Conservation (phyloP, 2,329 filamentous ascomycete genomes). For the Ophiostoma sp. region DNA sequence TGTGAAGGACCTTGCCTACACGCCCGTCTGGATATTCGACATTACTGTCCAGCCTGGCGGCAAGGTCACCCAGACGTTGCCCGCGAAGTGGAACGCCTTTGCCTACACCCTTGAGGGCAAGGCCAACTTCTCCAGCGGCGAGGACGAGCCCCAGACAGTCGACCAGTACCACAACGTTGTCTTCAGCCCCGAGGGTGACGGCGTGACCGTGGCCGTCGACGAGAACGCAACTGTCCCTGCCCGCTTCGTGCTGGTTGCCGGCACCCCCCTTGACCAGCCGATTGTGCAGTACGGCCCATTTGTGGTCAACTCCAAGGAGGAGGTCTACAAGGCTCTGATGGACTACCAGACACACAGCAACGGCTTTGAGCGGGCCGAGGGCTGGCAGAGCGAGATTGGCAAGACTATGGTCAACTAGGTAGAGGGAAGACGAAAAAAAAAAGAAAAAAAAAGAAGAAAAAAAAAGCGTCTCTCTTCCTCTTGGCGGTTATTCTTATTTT, state of each 20-base stretch:
- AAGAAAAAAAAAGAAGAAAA: background rate
- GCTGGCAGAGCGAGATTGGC: constrained; percentile 83
- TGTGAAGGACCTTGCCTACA: constrained; percentile 82
- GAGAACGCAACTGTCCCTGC: constrained; percentile 55
- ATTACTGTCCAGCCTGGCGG: constrained; percentile 75
- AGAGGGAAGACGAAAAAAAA: background rate
- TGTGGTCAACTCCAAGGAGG: constrained; percentile 65
- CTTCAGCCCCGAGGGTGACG: constrained; percentile 73
- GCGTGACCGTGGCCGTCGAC: constrained; percentile 64
- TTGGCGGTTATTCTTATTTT: background rate
- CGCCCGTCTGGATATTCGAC: constrained; percentile 93
- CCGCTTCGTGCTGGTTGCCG: constrained; percentile 66
- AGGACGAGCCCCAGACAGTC: constrained; percentile 42
- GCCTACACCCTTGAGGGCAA: constrained; percentile 76
- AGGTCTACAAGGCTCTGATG: constrained; percentile 68
- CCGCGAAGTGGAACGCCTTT: constrained; percentile 82
- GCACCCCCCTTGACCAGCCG: constrained; percentile 71
- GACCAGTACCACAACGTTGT: constrained; percentile 81
- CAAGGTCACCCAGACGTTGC: constrained; percentile 66
- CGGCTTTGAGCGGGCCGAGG: constrained; percentile 72
- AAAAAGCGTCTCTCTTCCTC: background rate
- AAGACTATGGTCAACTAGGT: constrained; percentile 54
- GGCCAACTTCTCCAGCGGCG: constrained; percentile 55
- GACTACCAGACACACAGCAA: constrained; percentile 69
- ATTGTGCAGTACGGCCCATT: constrained; percentile 83